Evolutionary conservation across 306 rosid species (phyloP), one percentile per base, ranked within the genome.

Genomic region (Canavalia ensiformis): DNA sequence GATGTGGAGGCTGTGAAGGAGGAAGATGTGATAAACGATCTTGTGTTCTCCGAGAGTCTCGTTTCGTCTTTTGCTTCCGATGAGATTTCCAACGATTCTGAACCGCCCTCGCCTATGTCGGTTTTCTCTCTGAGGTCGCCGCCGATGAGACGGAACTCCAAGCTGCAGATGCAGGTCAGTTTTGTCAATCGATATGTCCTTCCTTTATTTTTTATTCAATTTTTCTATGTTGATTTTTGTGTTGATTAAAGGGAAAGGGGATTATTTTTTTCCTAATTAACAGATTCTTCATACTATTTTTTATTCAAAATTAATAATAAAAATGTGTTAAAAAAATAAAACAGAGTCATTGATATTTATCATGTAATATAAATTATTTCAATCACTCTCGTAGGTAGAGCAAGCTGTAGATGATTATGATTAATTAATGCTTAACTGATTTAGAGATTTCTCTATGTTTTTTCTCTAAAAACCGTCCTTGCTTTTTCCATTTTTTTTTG

Each of bases 1-100:
- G 94, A 93, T 4, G 91, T 93, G 2, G 89, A 82, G 45, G 69
- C 46, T 0, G 89, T 79, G 28, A 83, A 89, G 52, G 91, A 76
- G 0, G 42, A 54, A 4, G 55, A 66, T 0, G 25, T 18, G 0
- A 18, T 18, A 18, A 18, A 18, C 25, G 94, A 86, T 37, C 1
- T 2, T 37, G 81, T 75, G 2, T 55, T 74, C 0, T 65, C 67
- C 7, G 88, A 81, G 34, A 79, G 83, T 46, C 29, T 59, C 10
- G 82, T 75, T 4, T 81, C 89, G 29, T 84, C 92, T 29, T 76
- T 90, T 28, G 75, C 68, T 30, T 90, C 97, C 0, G 93, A 89
- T 25, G 94, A 91, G 8, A 6, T 39, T 4, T 31, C 69, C 5
- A 74, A 28, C 2, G 75, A 13, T 3, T 84, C 88, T 4, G 92